phyloP scores from a whole-genome alignment of 257 asterid species.

The Plectranthus barbatus region DNA sequence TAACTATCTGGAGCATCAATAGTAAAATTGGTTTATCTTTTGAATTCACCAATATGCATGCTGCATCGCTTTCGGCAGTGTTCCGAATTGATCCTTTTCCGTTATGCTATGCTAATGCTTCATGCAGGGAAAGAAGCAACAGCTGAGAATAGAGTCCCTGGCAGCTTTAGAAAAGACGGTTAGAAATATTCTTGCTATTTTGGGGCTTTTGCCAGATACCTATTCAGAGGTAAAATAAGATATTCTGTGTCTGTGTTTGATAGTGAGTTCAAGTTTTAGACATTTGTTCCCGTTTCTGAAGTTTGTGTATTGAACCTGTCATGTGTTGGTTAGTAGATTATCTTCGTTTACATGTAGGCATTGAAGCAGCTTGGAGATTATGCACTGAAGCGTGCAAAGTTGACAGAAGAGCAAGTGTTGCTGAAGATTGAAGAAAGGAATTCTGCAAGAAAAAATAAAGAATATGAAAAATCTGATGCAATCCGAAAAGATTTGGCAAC shows the following conservation, averaged over 20 bases:
- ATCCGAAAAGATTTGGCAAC: constrained; percentile 71
- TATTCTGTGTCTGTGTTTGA: neutral
- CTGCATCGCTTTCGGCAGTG: neutral
- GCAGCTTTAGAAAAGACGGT: constrained; percentile 57
- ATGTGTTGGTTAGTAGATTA: neutral
- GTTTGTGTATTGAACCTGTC: neutral
- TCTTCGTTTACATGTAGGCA: constrained; percentile 34
- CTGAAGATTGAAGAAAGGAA: constrained; percentile 38
- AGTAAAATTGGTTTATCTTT: neutral
- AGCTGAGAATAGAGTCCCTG: constrained; percentile 59
- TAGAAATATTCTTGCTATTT: constrained; percentile 40
- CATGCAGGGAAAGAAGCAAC: constrained; percentile 89
- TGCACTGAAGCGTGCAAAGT: constrained; percentile 66
- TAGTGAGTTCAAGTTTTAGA: neutral
- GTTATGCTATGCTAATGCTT: constrained; percentile 18
- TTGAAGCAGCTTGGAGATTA: constrained; percentile 56
- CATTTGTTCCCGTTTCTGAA: neutral
- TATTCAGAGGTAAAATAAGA: constrained; percentile 48
- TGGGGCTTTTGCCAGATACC: constrained; percentile 76
- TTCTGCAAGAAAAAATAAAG: constrained; percentile 63
- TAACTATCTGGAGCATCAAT: constrained; percentile 1
- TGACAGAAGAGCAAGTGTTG: constrained; percentile 59
- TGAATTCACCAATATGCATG: neutral
- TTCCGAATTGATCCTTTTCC: neutral
- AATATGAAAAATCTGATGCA: constrained; percentile 72